Evolutionary conservation across 2,329 filamentous ascomycete genomes (phyloP).

Genomic region (Lithohypha guttulata): DNA sequence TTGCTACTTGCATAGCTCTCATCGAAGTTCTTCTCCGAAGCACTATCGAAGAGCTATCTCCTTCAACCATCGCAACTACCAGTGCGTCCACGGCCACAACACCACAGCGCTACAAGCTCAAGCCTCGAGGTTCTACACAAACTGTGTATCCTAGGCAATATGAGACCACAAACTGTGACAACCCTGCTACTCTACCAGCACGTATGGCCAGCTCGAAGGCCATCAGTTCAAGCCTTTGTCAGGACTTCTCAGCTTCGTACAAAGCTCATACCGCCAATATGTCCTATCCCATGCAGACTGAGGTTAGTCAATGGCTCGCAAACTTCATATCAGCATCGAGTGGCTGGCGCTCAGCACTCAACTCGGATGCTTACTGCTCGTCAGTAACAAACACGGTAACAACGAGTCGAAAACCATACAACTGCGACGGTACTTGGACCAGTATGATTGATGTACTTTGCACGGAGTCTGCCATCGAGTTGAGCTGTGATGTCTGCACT

Average conservation of each 20-base stretch:
- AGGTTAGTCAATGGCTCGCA: slow-evolving; percentile 4
- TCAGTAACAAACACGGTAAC: not conserved
- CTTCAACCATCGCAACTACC: not conserved
- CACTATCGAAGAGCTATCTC: not conserved
- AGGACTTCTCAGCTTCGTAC: slow-evolving; percentile 1
- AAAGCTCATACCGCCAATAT: not conserved
- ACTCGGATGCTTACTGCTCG: not conserved
- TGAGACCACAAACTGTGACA: not conserved
- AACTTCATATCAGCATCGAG: not conserved
- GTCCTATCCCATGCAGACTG: slow-evolving; percentile 4
- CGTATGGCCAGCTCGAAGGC: not conserved
- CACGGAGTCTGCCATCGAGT: not conserved
- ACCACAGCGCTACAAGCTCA: not conserved
- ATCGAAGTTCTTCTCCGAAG: slow-evolving; percentile 5
- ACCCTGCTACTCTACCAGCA: not conserved
- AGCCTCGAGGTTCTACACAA: not conserved
- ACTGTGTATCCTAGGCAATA: not conserved
- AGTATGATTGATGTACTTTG: not conserved
- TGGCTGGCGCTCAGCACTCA: not conserved
- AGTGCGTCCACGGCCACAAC: not conserved
- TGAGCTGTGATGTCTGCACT: not conserved
- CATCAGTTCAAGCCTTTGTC: slow-evolving; percentile 1
- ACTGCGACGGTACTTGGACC: not conserved
- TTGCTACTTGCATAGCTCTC: slow-evolving; percentile 2
- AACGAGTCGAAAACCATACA: not conserved